These are phyloP conservation scores for Diplodia mutila DNA, from an alignment of 2,329 filamentous ascomycete genomes.

Conservation along the genomic window DNA sequence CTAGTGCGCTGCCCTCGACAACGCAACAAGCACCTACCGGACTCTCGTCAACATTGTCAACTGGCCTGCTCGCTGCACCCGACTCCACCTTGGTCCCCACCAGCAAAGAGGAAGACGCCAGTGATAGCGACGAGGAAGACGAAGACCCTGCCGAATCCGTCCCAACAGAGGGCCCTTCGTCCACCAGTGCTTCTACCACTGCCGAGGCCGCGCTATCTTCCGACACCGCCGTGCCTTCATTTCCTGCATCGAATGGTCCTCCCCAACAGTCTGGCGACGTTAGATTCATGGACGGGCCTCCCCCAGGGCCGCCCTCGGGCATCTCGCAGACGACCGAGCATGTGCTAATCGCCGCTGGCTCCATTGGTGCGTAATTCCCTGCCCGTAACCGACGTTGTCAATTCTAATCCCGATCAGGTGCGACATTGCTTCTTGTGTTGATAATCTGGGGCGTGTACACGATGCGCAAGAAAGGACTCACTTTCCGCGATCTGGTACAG, in stretches of 20 bases:
- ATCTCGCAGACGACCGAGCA: constrained; percentile 45
- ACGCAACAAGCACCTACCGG: not conserved
- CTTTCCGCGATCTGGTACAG: constrained; percentile 30
- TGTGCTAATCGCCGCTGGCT: constrained; percentile 45
- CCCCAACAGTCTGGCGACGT: constrained; percentile 10
- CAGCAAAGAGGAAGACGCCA: not conserved
- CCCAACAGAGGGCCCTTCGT: not conserved
- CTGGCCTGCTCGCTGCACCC: not conserved
- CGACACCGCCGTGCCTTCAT: not conserved
- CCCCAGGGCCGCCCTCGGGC: constrained; percentile 30
- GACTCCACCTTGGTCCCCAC: not conserved
- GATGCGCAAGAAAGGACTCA: constrained; percentile 43
- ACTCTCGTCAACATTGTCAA: not conserved
- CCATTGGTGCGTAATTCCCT: constrained; percentile 38
- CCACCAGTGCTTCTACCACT: not conserved
- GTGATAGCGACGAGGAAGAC: constrained; percentile 9
- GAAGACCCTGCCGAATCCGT: not conserved
- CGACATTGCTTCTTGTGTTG: constrained; percentile 45
- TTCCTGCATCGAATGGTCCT: not conserved
- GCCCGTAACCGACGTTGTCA: not conserved
- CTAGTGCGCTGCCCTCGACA: not conserved
- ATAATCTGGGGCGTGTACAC: constrained; percentile 41
- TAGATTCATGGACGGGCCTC: constrained; percentile 22
- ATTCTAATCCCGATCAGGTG: constrained; percentile 33
- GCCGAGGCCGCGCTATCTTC: not conserved